A percentile compares a stretch with the other conserved stretches of the same genome.
Conservation (phyloP, 2,329 filamentous ascomycete genomes). For the Sclerotinia sclerotiorum region DNA sequence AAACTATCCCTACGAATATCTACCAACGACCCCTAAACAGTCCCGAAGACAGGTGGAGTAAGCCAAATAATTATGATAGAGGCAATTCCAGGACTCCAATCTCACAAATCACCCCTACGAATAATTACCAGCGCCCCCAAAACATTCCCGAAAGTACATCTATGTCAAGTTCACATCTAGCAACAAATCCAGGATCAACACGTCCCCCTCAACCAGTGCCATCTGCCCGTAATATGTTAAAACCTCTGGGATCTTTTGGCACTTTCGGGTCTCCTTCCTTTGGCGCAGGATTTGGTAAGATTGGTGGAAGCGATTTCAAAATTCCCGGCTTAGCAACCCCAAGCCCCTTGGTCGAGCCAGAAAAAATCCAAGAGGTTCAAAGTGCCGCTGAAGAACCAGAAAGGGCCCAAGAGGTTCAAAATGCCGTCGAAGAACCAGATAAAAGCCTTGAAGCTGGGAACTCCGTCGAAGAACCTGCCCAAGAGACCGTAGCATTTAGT, state of each 20-base stretch:
- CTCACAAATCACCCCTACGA: background rate
- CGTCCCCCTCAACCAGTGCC: background rate
- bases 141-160: background rate
- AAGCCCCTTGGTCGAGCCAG: background rate
- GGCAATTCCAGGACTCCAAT: background rate
- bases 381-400: background rate
- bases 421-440: background rate
- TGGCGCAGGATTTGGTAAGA: constrained; percentile 4
- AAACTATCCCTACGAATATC: background rate
- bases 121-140: background rate
- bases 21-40: background rate
- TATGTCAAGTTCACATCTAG: background rate
- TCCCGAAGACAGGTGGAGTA: constrained; percentile 12
- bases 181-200: background rate
- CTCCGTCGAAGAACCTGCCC: background rate
- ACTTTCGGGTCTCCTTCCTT: background rate
- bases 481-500: background rate
- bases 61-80: constrained; percentile 3
- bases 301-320: constrained; percentile 1
- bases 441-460: background rate
- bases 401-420: background rate
- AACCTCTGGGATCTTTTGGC: background rate
- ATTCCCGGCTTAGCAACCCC: background rate
- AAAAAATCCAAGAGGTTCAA: background rate
- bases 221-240: constrained; percentile 1